Base-by-base conservation (phyloP, 768 basidiomycete genomes). In the Ramaria sp. region DNA sequence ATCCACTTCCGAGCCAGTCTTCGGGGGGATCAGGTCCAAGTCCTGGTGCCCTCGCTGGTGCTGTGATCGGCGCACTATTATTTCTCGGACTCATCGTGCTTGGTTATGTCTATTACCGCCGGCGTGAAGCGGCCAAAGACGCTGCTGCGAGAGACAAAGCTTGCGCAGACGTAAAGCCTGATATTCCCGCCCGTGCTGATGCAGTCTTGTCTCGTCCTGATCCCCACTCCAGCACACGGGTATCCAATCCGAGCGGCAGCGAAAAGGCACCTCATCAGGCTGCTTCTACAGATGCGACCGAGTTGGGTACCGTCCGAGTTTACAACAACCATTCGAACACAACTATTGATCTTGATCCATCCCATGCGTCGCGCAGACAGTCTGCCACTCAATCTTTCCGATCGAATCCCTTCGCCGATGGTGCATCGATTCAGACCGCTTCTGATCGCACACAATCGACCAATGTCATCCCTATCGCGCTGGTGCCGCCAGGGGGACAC, bases 381-480 rank as follows among this genome's bases (percentile, higher is more conserved):
- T 64, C 62, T 62, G 50, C 67, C 63, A 57, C 68, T 52, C 51
- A 41, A 5, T 75, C 73, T 10, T 54, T 64, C 3, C 72, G 70
- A 27, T 74, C 72, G 51, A 88, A 91, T 72, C 88, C 88, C 22
- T 91, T 91, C 69, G 79, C 80, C 43, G 88, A 91, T 63, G 59
- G 59, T 27, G 80, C 85, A 49, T 91, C 88, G 39, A 91, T 91
- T 59, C 86, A 88, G 69, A 91, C 89, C 30, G 73, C 74, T 0
- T 78, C 78, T 10, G 81, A 83, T n/a, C 77, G 80, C 45, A 84
- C 88, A 13, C 84, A 87, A 65, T 80, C 80, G 43, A 87, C 89
- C 22, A 91, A 91, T 62, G 88, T 90, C 61, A 91, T 91, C 58
- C 88, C 88, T 59, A 91, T 91, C 59, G 88, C 88, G 12, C 75